Base-by-base conservation (phyloP, 371 early-diverging fungal genomes). In the Rhizopus arrhizus region DNA sequence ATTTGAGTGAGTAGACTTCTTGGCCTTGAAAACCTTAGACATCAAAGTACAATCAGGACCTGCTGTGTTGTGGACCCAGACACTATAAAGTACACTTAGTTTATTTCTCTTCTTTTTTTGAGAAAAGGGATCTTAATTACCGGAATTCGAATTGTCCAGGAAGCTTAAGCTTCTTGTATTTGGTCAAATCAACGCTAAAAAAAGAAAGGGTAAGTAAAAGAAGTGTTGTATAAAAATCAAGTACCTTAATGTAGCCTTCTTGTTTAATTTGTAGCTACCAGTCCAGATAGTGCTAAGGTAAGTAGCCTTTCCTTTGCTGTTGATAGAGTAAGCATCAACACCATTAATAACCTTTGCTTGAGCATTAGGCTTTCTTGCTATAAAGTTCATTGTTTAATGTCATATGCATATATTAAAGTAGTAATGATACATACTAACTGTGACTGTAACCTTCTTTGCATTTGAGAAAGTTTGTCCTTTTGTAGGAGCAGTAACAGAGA, bases 11-110 rank as follows among this genome's bases (percentile, higher is more conserved):
- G 68, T 64, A 47, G 72, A 59, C 3, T 64, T 62, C 43, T 66
- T 64, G 64, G 66, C 75, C 61, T 71, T 69, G 74, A 80, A 77
- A 40, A 80, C 77, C 75, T 80, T 73, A 67, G 75, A 69, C 77
- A 77, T 77, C 58, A 77, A 69, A 36, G 77, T 77, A 67, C 80
- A 80, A 64, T 80, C 77, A 52, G 80, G 77, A 69, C 75, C 73
- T 41, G 62, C 58, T 34, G 56, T 56, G 62, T 76, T 76, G 68
- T 70, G 70, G 45, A 75, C 72, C 75, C 72, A 72, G 48, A 72
- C 70, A 70, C 74, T 69, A 47, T 65, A 47, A n/a, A 11, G n/a
- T n/a, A 5, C 5, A 43, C 2, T 5, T 13, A 15, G 8, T 43
- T 43, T 6, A 11, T 36, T 15, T 13, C 8, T 5, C 8, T 43